These are phyloP conservation scores for Podila epigama DNA, from an alignment of 192 early-diverging fungal genomes.

Conservation along the genomic window DNA sequence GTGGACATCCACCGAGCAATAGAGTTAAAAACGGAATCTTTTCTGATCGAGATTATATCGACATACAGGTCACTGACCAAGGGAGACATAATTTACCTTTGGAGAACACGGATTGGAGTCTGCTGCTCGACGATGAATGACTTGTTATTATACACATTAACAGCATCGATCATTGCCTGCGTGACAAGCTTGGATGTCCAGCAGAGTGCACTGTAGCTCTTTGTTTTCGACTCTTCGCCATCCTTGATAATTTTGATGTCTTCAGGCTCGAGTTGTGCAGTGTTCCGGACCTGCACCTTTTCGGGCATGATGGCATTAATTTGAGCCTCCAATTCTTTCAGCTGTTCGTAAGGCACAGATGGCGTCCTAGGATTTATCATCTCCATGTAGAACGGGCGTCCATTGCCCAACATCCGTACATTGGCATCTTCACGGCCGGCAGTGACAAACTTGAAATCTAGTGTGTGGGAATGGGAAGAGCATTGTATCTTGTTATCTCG, in stretches of 20 bases:
- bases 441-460: constrained; percentile 78
- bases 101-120: constrained; percentile 77
- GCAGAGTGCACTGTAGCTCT: constrained; percentile 75
- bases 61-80: background rate
- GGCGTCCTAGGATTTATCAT: constrained; percentile 78
- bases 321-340: constrained; percentile 56
- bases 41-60: background rate
- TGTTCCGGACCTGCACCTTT: constrained; percentile 60
- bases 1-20: too few species aligned
- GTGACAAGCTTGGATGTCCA: constrained; percentile 69
- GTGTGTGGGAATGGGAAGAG: constrained; percentile 13
- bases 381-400: constrained; percentile 93
- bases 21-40: background rate
- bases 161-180: constrained; percentile 56
- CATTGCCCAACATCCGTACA: constrained; percentile 92
- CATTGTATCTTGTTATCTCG: background rate
- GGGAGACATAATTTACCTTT: constrained; percentile 53
- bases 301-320: constrained; percentile 51
- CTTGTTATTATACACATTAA: constrained; percentile 57
- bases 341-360: constrained; percentile 36
- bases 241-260: constrained; percentile 73
- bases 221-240: constrained; percentile 78
- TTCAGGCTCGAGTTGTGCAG: constrained; percentile 43
- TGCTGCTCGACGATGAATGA: constrained; percentile 67
- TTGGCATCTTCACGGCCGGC: constrained; percentile 94